These are phyloP conservation scores for Chaetomium olivaceum DNA, from an alignment of 2,329 filamentous ascomycete genomes.

Conservation along the genomic window DNA sequence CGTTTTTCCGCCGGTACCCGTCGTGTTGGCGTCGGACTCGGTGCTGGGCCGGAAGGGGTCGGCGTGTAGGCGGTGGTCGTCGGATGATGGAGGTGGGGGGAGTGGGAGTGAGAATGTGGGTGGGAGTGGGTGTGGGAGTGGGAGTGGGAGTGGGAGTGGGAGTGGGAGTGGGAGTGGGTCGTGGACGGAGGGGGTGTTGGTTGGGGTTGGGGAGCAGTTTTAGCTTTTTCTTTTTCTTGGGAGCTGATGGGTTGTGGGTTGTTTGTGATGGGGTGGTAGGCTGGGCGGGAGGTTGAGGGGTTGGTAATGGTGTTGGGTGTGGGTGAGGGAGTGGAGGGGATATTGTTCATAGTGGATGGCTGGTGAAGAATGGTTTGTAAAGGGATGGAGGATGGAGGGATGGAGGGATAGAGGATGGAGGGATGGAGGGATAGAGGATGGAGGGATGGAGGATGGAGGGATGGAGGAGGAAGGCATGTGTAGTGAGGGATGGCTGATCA, in stretches of 20 bases:
- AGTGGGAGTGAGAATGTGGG: not conserved
- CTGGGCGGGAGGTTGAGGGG: not conserved
- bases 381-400: not conserved
- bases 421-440: not conserved
- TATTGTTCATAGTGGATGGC: not conserved
- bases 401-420: not conserved
- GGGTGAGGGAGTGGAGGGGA: not conserved
- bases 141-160: not conserved
- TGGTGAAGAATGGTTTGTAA: not conserved
- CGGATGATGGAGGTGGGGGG: not conserved
- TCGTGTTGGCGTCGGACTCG: constrained; percentile 14
- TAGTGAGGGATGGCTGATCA: not conserved
- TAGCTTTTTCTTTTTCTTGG: not conserved
- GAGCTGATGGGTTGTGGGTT: not conserved
- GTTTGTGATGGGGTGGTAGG: not conserved
- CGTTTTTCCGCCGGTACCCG: not conserved
- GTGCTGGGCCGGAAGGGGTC: constrained; percentile 22
- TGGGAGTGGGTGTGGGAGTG: not conserved
- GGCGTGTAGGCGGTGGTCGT: not conserved
- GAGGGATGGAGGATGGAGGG: not conserved
- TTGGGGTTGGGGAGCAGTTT: constrained; percentile 23
- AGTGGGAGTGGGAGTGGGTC: not conserved
- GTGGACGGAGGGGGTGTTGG: constrained; percentile 1
- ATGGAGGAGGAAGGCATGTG: not conserved
- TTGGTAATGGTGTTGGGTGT: not conserved